Base-by-base conservation (phyloP, 2,329 filamentous ascomycete genomes). In the Paecilomyces fulvus region DNA sequence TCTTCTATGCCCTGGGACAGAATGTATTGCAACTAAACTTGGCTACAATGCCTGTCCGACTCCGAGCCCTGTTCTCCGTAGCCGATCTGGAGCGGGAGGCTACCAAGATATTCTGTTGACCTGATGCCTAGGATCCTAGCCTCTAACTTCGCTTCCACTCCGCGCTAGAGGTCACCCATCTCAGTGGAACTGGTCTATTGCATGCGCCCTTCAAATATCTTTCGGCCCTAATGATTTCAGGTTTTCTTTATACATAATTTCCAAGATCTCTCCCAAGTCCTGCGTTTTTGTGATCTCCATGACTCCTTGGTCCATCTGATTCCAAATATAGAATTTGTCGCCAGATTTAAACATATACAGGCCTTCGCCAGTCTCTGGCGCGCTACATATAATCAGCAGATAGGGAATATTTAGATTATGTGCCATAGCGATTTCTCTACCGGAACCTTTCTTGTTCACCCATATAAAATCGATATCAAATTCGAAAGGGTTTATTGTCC, bases 1-100 rank as follows among this genome's bases (percentile, higher is more conserved):
- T 7, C 25, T 28, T 28, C 25, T 3, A 28, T 28, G 25, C 7
- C 25, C 7, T 28, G 7, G 25, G 7, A 2, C 25, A 28, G 25
- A 28, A 28, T 53, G 52, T 25, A 53, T 53, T 9, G 21, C 33
- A n/a, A 48, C 43, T 17, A 53, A 28, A 46, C 52, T 53, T 25
- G 52, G 33, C 31, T 53, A 30, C 11, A 53, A 43, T 28, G 33
- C 46, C 20, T 53, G 52, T 4, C 52, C 52, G 4, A 46, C 52
- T 49, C 79, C 79, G 0, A 79, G 68, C 37, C 79, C 77, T 20
- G 80, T 81, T 17, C 64, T 0, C 74, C 76, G 59, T 81, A 83
- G 1, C 81, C 80, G 49, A 83, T 76, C 58, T 82, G 79, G 23
- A 25, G 23, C 23, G 23, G 5, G 23, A 25, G 23, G 5, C 5